phyloP scores from a whole-genome alignment of 78 protist genomes.

The Chrysochromulina parva region DNA sequence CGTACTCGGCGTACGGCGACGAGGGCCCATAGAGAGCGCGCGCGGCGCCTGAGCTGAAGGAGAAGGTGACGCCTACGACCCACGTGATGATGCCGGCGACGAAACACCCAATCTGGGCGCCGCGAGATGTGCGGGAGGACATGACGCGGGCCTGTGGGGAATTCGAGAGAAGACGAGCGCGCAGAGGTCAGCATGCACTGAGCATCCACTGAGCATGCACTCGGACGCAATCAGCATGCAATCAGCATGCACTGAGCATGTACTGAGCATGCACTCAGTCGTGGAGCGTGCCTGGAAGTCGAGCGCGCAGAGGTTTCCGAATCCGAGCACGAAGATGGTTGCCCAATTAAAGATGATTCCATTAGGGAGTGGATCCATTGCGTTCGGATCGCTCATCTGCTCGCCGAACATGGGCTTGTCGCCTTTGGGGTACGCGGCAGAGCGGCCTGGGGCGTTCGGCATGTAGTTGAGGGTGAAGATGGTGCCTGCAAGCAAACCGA shows the following conservation, averaged over 20 bases:
- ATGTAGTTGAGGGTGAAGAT: neutral
- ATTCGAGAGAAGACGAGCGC: no score
- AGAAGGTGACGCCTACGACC: neutral
- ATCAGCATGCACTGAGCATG: no score
- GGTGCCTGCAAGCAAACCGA: neutral
- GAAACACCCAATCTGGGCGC: neutral
- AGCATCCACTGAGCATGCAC: no score
- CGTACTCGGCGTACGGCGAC: neutral
- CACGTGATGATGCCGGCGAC: neutral
- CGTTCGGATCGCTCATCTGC: neutral
- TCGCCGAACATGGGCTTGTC: neutral
- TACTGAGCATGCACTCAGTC: no score
- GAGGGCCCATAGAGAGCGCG: slow-evolving; percentile 24
- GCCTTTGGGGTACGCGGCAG: neutral
- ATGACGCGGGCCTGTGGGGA: neutral
- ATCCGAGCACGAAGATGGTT: slow-evolving; percentile 27
- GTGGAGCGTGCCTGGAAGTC: neutral
- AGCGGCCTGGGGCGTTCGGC: neutral
- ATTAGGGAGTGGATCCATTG: neutral
- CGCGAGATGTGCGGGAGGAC: neutral
- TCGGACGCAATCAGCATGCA: no score
- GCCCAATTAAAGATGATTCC: slow-evolving; percentile 28
- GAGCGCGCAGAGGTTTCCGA: slow-evolving; percentile 17
- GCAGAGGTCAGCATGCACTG: no score
- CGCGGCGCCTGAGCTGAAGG: neutral